Evolutionary conservation across 2,329 filamentous ascomycete species (phyloP).

Genomic region (Beauveria varroae): DNA sequence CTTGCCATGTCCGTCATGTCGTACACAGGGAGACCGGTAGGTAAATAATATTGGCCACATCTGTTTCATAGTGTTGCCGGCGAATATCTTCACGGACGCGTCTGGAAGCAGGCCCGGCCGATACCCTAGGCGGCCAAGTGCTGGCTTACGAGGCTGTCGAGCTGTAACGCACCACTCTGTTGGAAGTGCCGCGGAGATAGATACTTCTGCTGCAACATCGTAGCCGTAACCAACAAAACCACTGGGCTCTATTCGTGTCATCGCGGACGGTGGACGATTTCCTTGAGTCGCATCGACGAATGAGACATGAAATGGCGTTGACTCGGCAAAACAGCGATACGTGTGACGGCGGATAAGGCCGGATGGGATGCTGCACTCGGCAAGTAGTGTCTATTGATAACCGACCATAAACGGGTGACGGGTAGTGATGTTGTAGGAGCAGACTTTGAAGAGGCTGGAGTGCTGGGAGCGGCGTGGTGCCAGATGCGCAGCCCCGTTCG

Average conservation of each 20-base stretch:
- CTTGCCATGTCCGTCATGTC: too few species aligned
- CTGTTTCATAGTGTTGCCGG: too few species aligned
- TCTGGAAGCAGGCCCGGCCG: too few species aligned
- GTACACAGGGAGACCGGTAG: too few species aligned
- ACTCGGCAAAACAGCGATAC: background rate
- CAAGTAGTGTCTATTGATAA: background rate
- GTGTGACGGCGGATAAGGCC: too few species aligned
- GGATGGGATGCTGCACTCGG: background rate
- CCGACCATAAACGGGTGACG: background rate
- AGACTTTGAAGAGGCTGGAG: background rate
- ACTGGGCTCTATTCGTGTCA: background rate
- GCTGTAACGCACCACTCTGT: too few species aligned
- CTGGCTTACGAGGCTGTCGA: background rate
- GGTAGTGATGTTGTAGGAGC: slow-evolving; percentile 7
- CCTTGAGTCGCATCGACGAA: background rate
- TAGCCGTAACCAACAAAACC: background rate
- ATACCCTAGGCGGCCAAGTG: background rate
- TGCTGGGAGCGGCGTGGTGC: slow-evolving; percentile 1
- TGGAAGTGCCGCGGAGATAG: too few species aligned
- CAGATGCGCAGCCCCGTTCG: background rate
- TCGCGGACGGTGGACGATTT: background rate
- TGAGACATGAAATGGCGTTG: background rate
- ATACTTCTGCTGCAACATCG: background rate
- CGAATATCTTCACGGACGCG: too few species aligned
- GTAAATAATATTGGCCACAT: too few species aligned